A percentile compares a stretch with the other conserved stretches of the same genome.
Evolutionary conservation across 2,329 filamentous ascomycete species (phyloP).

Genomic region (Aspergillus niger): DNA sequence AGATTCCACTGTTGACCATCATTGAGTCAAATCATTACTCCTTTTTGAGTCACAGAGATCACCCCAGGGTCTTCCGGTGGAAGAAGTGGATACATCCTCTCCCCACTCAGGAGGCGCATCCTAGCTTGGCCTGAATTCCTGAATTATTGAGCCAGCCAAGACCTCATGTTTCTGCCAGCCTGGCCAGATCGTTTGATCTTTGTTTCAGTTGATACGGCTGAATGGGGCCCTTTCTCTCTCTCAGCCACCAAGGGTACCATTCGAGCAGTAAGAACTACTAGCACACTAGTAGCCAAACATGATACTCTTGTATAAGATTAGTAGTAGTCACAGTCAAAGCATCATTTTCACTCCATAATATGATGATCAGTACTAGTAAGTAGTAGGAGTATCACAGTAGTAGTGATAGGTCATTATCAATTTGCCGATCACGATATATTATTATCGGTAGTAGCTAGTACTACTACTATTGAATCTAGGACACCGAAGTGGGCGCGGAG

Average conservation of each 20-base stretch:
- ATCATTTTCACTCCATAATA: no score
- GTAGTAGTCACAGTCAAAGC: neutral
- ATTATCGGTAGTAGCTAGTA: no score
- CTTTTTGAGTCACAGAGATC: neutral
- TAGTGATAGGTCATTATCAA: no score
- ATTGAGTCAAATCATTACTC: neutral
- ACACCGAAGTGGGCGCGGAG: no score
- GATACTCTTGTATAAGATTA: neutral
- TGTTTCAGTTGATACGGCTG: neutral
- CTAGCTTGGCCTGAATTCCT: neutral
- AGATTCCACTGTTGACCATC: neutral
- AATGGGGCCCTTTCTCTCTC: neutral
- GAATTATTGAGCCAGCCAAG: neutral
- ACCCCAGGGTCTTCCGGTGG: neutral
- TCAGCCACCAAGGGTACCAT: no score
- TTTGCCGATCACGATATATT: no score
- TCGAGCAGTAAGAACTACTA: no score
- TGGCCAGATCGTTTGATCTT: slow-evolving; percentile 1
- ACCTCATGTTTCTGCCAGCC: slow-evolving; percentile 1
- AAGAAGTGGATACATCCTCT: slow-evolving; percentile 1
- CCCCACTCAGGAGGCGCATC: slow-evolving; percentile 6
- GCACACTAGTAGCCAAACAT: no score
- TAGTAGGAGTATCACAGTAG: no score
- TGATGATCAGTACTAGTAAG: no score
- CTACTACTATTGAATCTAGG: no score